phyloP scores from a whole-genome alignment of 306 rosid species.

The Clitoria ternatea region DNA sequence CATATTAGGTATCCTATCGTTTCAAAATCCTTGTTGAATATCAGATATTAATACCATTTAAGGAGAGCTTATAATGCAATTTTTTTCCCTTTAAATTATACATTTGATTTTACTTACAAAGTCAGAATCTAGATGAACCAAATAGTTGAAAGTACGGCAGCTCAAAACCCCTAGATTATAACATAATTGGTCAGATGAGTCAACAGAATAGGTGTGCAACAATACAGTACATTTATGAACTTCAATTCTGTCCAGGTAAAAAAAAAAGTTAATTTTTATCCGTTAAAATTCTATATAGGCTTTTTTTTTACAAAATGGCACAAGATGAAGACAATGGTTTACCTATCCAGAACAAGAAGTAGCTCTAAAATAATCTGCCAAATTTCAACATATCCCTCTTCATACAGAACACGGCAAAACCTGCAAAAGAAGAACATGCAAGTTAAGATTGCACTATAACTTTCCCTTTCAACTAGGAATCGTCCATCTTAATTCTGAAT shows the following conservation, averaged over 20 bases:
- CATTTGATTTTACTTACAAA: neutral
- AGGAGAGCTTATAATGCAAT: neutral
- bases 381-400: neutral
- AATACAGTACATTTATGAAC: neutral
- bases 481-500: neutral
- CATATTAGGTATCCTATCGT: neutral
- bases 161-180: neutral
- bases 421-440: conserved; percentile 2
- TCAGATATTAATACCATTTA: neutral
- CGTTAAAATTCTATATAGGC: neutral
- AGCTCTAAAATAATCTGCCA: neutral
- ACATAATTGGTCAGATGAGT: neutral
- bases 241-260: neutral
- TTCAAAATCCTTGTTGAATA: neutral
- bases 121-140: neutral
- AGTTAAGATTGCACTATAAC: neutral
- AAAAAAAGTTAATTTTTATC: neutral
- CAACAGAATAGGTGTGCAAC: neutral
- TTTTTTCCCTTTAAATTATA: too few species aligned
- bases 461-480: neutral
- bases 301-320: neutral
- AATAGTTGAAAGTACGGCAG: neutral
- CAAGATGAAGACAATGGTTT: neutral
- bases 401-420: neutral
- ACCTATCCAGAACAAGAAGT: conserved; percentile 28